Conservation (phyloP, 2,329 filamentous ascomycete genomes). For the Capronia epimyces region DNA sequence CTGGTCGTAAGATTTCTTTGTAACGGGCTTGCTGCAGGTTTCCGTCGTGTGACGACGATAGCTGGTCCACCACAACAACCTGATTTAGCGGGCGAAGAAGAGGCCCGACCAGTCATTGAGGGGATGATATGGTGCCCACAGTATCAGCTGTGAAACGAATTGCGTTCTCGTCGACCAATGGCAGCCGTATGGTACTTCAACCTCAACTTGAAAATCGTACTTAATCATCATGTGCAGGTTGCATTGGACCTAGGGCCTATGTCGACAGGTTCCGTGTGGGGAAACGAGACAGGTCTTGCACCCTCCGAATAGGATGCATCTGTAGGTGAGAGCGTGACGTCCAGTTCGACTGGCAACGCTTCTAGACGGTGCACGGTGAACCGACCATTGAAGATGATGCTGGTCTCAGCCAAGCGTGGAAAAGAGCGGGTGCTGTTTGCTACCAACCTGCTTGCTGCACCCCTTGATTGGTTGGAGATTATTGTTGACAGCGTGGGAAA, state of each 20-base stretch:
- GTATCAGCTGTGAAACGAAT: conserved; percentile 25
- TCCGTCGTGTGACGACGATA: conserved; percentile 24
- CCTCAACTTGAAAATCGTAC: conserved; percentile 14
- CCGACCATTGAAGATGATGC: background rate
- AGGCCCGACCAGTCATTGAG: conserved; percentile 19
- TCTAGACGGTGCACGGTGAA: conserved; percentile 4
- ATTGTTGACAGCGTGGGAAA: conserved; percentile 17
- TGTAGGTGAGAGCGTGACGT: conserved; percentile 10
- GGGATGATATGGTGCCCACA: conserved; percentile 12
- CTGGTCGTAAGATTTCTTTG: conserved; percentile 25
- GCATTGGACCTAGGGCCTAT: conserved; percentile 16
- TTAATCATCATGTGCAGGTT: conserved; percentile 10
- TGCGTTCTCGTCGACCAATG: conserved; percentile 10
- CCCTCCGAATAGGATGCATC: conserved; percentile 3
- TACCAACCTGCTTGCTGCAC: conserved; percentile 5
- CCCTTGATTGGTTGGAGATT: conserved; percentile 14
- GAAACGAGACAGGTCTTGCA: conserved; percentile 18
- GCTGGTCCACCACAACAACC: conserved; percentile 21
- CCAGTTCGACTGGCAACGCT: conserved; percentile 11
- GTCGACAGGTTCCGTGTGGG: conserved; percentile 25
- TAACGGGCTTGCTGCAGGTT: conserved; percentile 22
- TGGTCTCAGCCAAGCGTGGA: conserved; percentile 8
- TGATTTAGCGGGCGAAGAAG: conserved; percentile 15
- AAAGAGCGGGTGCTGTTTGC: conserved; percentile 18
- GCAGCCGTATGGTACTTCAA: conserved; percentile 1